Base-by-base conservation (phyloP, 495 filamentous ascomycete genomes). In the Aspergillus baeticus region DNA sequence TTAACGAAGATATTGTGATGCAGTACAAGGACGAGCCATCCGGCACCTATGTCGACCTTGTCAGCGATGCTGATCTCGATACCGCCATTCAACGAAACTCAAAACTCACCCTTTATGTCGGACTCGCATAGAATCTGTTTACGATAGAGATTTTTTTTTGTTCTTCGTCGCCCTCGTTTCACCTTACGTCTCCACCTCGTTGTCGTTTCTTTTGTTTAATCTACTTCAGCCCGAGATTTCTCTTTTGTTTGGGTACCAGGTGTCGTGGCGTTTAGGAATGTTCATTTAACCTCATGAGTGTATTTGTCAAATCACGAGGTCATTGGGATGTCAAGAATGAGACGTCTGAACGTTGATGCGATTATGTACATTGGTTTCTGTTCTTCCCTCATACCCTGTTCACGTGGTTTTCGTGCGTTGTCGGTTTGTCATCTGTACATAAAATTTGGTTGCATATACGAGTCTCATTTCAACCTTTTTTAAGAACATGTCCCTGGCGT, bases 1-100 rank as follows among this genome's bases (percentile, higher is more conserved):
- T 94, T 43, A 76, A 79, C 29, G 87, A 88, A 5, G 85, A 87
- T 11, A 80, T 92, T 22, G 78, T 86, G 42, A 77, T 96, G 31
- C 87, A 86, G 62, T 98, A 96, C 76, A 87, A 87, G 71, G 92
- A 98, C 58, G 92, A 98, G 66, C 75, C 84, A 6, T 87, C 85
- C 6, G 88, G 88, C 18, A 80, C 88, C 48, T 87, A 85, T 60
- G 81, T 87, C 54, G 82, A 84, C 46, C 75, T 98, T 49, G 70
- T 87, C 64, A 89, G 80, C 66, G 86, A 98, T 68, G 78, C 85
- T 43, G 92, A 96, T 68, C 71, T 98, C 50, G 85, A 89, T 60
- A 74, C 84, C 58, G 94, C 94, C 4, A 72, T 96, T 61, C 80
- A 86, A 63, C 77, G 90, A 64, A 96, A 96, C 72, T 84, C 88